These are phyloP conservation scores for Ichthyophthirius multifiliis DNA, from an alignment of 169 alveolate genomes.

Conservation along the genomic window DNA sequence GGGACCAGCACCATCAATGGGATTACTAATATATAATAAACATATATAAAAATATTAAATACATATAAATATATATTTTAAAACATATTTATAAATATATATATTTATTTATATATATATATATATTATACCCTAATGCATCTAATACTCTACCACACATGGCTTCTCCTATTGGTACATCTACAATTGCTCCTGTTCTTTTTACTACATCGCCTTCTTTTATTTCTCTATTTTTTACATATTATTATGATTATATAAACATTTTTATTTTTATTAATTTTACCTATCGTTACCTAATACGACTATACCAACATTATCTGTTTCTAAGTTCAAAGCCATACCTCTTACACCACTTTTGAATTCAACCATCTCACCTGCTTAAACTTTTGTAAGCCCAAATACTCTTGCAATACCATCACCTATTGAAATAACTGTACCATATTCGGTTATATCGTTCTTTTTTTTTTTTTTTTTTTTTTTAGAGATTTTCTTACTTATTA, in stretches of 20 bases:
- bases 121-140: slow-evolving; percentile 86
- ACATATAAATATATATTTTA: no score
- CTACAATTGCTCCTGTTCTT: slow-evolving; percentile 95
- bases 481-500: slow-evolving; percentile 47
- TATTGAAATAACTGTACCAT: slow-evolving; percentile 95
- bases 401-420: slow-evolving; percentile 98
- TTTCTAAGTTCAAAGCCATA: slow-evolving; percentile 97
- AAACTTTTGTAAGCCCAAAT: slow-evolving; percentile 92
- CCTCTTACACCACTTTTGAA: slow-evolving; percentile 93
- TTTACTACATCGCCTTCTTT: slow-evolving; percentile 94
- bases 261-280: no score
- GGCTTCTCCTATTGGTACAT: slow-evolving; percentile 96
- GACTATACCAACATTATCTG: slow-evolving; percentile 97
- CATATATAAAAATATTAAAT: background rate
- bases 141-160: slow-evolving; percentile 97
- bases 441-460: slow-evolving; percentile 89
- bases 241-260: no score
- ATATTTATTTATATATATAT: no score
- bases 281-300: slow-evolving; percentile 96
- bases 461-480: background rate
- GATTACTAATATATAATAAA: slow-evolving; percentile 70
- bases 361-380: slow-evolving; percentile 97
- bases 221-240: slow-evolving; percentile 82
- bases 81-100: no score
- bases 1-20: slow-evolving; percentile 96